A percentile compares a stretch with the other conserved stretches of the same genome.
Conservation (phyloP, 495 filamentous ascomycete species). For the Sporormia fimetaria region DNA sequence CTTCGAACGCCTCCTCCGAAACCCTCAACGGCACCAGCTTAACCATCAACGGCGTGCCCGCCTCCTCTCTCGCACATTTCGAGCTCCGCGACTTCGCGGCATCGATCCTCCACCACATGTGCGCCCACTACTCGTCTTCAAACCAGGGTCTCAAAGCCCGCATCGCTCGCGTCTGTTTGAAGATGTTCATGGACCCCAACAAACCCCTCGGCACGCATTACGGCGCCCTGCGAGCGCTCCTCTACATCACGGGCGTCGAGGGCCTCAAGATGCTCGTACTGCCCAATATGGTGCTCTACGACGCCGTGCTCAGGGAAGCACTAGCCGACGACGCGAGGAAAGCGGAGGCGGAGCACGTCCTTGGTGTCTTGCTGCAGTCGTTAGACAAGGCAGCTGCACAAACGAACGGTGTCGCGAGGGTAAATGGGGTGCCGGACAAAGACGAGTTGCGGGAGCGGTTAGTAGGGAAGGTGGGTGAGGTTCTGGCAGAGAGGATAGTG, state of each 20-base stretch:
- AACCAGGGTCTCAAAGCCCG: conserved; percentile 72
- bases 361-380: conserved; percentile 25
- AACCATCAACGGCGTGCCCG: conserved; percentile 35
- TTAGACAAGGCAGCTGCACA: conserved; percentile 27
- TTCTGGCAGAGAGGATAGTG: conserved; percentile 27
- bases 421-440: conserved; percentile 26
- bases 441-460: conserved; percentile 24
- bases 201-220: conserved; percentile 73
- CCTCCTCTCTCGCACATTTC: conserved; percentile 51
- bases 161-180: conserved; percentile 81
- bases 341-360: conserved; percentile 29
- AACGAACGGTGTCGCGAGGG: background rate
- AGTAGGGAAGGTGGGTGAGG: conserved; percentile 28
- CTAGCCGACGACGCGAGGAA: conserved; percentile 29
- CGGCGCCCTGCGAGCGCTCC: conserved; percentile 70
- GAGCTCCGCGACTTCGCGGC: conserved; percentile 74
- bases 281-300: conserved; percentile 68
- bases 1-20: conserved; percentile 14
- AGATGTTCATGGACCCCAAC: conserved; percentile 73
- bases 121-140: conserved; percentile 58
- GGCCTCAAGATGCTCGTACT: conserved; percentile 69
- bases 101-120: conserved; percentile 60
- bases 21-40: conserved; percentile 15
- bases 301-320: conserved; percentile 55
- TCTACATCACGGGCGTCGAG: conserved; percentile 62